Evolutionary conservation across 768 basidiomycete species (phyloP).

Genomic region (Steccherinum ochraceum): DNA sequence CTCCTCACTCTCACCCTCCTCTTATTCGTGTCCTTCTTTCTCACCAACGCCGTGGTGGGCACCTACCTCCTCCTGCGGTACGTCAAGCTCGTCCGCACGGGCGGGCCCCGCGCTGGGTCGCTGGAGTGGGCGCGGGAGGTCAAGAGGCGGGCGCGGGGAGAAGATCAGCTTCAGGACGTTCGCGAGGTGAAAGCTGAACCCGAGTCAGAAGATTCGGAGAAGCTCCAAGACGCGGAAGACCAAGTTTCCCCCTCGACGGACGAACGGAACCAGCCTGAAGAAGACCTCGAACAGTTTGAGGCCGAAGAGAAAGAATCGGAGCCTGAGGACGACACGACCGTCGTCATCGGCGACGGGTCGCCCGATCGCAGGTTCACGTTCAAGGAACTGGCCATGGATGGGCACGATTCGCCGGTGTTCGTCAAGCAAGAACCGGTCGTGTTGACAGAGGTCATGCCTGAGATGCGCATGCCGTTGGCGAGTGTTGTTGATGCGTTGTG

Average conservation of each 20-base stretch:
- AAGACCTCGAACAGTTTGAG: no score
- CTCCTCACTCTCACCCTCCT: conserved; percentile 13
- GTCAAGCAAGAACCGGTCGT: not conserved
- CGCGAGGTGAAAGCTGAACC: not conserved
- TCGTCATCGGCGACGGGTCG: not conserved
- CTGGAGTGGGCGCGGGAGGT: conserved; percentile 11
- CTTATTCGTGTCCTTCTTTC: conserved; percentile 11
- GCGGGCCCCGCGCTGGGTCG: conserved; percentile 10
- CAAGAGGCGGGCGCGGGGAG: not conserved
- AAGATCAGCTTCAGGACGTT: not conserved
- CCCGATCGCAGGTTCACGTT: not conserved
- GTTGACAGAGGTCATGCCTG: not conserved
- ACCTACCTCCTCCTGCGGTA: conserved; percentile 10
- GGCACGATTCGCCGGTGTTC: not conserved
- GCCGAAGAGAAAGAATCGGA: not conserved
- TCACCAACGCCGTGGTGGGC: conserved; percentile 10
- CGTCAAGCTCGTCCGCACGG: conserved; percentile 7
- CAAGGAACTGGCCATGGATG: not conserved
- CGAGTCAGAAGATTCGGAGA: not conserved
- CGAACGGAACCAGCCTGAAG: no score
- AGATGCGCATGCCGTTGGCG: not conserved
- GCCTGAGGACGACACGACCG: not conserved
- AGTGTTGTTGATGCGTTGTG: not conserved
- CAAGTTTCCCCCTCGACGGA: no score
- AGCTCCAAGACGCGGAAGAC: no score